Evolutionary conservation across 2,329 filamentous ascomycete genomes (phyloP), one percentile per base, ranked within the genome.

Genomic region (Diaporthe vaccinii): DNA sequence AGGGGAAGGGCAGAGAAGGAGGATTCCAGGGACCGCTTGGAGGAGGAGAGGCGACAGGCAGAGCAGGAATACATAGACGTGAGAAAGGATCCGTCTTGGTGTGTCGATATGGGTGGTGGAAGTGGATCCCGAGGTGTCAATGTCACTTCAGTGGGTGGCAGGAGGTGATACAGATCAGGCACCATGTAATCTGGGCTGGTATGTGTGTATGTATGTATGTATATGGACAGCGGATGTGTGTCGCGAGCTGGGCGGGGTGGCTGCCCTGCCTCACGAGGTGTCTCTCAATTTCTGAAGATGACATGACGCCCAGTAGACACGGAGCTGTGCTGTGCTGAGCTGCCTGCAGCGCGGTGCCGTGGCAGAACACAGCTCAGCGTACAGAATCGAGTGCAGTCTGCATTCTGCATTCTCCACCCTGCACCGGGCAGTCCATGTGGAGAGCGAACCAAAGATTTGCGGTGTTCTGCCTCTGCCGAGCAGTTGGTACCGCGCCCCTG

Each of bases 61-160:
- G 68, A 61, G 75, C 69, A 76, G 75, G 61, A 75, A 76, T 68
- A 75, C 51, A 70, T 61, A 76, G 68, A 74, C 25, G 65, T 76
- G 75, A 74, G 67, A 73, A 75, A 76, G 75, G 73, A 76, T 75
- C 67, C 41, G 67, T 74, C 65, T 55, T 74, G 59, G 74, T 53
- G 72, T 61, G 75, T 71, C 65, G 69, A 70, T 68, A 55, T 59
- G 53, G 61, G 57, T 74, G 58, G 53, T 67, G 69, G 74, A 51
- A 68, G 73, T 69, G 73, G 73, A 75, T 70, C 75, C 75, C 46
- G 46, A 69, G 31, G 41, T 62, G 75, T 59, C 72, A 70, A 76
- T 75, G 69, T 75, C 75, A 76, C 73, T 65, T 49, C 34, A 20
- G 39, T 46, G 31, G 28, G 73, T 73, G 69, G 73, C 65, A 53